Percentiles rank a stretch among this genome's conserved stretches.
phyloP scores from a whole-genome alignment of 2,329 filamentous ascomycete species.

The Fusarium sambucinum region DNA sequence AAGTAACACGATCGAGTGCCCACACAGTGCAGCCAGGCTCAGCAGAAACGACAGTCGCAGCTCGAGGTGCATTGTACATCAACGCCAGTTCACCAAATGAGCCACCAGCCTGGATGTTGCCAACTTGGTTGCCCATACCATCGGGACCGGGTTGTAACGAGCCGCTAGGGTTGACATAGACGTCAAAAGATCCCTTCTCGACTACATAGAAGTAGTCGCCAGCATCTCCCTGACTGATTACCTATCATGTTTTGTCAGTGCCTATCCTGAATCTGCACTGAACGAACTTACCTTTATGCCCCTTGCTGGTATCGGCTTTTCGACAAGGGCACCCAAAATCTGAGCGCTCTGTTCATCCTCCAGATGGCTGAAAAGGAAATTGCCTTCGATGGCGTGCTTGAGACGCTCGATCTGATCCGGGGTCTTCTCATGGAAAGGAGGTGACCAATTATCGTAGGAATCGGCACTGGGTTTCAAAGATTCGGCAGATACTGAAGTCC shows the following conservation, averaged over 20 bases:
- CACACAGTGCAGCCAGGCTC: conserved; percentile 85
- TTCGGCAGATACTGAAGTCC: conserved; percentile 96
- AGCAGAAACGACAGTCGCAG: conserved; percentile 89
- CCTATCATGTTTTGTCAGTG: conserved; percentile 64
- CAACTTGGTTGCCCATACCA: conserved; percentile 86
- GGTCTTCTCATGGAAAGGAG: conserved; percentile 86
- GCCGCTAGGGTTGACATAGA: conserved; percentile 86
- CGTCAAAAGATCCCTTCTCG: conserved; percentile 89
- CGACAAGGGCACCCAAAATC: conserved; percentile 89
- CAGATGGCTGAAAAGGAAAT: conserved; percentile 94
- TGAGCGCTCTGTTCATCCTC: conserved; percentile 92
- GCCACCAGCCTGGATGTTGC: conserved; percentile 84
- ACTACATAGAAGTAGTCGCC: conserved; percentile 99
- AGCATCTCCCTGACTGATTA: conserved; percentile 94
- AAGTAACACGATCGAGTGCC: conserved; percentile 95
- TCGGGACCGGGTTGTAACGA: conserved; percentile 81
- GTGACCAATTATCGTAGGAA: conserved; percentile 88
- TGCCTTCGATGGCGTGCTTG: conserved; percentile 83
- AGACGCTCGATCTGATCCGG: conserved; percentile 83
- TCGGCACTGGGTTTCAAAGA: conserved; percentile 90
- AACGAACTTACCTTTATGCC: conserved; percentile 73
- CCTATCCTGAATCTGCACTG: neutral
- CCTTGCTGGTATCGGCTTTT: conserved; percentile 95
- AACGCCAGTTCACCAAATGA: conserved; percentile 97
- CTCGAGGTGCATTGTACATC: conserved; percentile 98